A percentile compares a stretch with the other conserved stretches of the same genome.
phyloP scores from a whole-genome alignment of 2,329 filamentous ascomycete genomes.

The Colletotrichum zoysiae region DNA sequence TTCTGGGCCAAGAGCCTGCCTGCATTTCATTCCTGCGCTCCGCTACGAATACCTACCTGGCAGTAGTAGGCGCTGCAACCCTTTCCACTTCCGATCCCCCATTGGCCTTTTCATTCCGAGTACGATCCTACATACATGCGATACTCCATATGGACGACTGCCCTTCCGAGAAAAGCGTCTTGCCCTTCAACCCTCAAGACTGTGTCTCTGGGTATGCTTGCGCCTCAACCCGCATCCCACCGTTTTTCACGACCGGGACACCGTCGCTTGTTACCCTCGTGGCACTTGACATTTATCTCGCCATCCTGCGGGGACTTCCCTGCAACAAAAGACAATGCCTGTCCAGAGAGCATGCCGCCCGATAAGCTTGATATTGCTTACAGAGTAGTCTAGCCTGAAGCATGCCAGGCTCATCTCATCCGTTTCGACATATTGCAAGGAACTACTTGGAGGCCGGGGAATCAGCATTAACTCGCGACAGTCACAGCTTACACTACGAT shows the following conservation, averaged over 20 bases:
- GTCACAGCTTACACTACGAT: neutral
- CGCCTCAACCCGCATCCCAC: conserved; percentile 1
- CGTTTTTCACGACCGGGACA: conserved; percentile 21
- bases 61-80: conserved; percentile 12
- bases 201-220: neutral
- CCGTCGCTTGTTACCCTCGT: conserved; percentile 1
- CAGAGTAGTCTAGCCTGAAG: conserved; percentile 17
- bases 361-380: conserved; percentile 14
- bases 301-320: conserved; percentile 8
- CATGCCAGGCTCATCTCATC: conserved; percentile 36
- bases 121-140: too few relatives aligned
- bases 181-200: conserved; percentile 5
- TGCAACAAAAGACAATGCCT: conserved; percentile 15
- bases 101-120: conserved; percentile 13
- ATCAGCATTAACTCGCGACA: conserved; percentile 13
- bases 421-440: conserved; percentile 22
- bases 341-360: conserved; percentile 16
- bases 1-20: conserved; percentile 32
- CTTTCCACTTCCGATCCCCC: neutral
- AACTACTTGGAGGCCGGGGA: conserved; percentile 3
- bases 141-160: conserved; percentile 3
- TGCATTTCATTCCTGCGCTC: conserved; percentile 31
- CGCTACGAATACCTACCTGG: too few relatives aligned
- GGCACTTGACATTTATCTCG: conserved; percentile 20
- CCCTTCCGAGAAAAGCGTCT: neutral